phyloP scores from a whole-genome alignment of 1,284 basidiomycete species.

The Meira nashicola region DNA sequence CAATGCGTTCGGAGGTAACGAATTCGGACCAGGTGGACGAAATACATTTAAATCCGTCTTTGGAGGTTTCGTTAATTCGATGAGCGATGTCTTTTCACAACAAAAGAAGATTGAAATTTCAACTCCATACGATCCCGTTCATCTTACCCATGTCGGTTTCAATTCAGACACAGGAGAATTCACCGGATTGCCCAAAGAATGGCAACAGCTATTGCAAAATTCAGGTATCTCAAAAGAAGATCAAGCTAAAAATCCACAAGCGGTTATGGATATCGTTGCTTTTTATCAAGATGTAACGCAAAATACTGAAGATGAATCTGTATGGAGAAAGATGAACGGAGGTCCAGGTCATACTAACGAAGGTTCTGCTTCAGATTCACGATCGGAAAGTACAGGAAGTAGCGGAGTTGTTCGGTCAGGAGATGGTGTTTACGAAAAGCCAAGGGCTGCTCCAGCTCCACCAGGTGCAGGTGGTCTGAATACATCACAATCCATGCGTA shows the following conservation, averaged over 20 bases:
- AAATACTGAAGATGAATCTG: conserved; percentile 41
- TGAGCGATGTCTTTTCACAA: conserved; percentile 66
- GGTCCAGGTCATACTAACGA: conserved; percentile 13
- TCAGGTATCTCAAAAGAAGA: conserved; percentile 89
- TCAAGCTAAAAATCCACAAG: conserved; percentile 96
- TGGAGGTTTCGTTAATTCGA: conserved; percentile 53
- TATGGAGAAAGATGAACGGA: conserved; percentile 52
- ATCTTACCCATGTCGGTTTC: conserved; percentile 98
- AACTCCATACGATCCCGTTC: conserved; percentile 96
- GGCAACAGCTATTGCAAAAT: conserved; percentile 95
- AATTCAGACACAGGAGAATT: conserved; percentile 96
- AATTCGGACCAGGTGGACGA: conserved; percentile 8
- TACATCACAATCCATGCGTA: background rate
- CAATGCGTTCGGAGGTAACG: background rate
- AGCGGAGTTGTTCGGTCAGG: conserved; percentile 14
- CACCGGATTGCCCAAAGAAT: conserved; percentile 87
- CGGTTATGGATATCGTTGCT: conserved; percentile 97
- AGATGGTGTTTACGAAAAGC: conserved; percentile 14
- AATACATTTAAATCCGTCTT: conserved; percentile 52
- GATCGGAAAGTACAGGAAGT: conserved; percentile 10
- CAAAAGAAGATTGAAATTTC: conserved; percentile 88
- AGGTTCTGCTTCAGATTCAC: background rate
- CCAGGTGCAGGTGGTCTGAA: conserved; percentile 8
- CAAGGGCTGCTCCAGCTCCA: conserved; percentile 15
- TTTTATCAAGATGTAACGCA: conserved; percentile 77